Evolutionary conservation across 2,329 filamentous ascomycete species (phyloP).

Genomic region (Taxawa tesnikishii): DNA sequence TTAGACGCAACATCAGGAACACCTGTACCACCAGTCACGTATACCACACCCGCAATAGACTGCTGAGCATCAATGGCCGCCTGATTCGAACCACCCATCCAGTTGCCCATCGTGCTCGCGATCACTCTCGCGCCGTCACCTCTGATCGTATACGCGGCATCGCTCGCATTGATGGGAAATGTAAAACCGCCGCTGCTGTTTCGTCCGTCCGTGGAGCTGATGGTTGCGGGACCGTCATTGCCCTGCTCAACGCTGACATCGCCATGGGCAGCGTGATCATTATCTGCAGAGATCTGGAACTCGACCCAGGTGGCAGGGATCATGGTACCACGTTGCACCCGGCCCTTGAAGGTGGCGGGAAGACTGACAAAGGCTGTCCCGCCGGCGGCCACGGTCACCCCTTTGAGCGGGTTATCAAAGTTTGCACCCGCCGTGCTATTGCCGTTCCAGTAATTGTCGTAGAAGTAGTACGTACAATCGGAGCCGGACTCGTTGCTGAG

Average conservation of each 20-base stretch:
- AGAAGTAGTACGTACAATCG: slow-evolving; percentile 25
- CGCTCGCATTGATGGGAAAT: slow-evolving; percentile 21
- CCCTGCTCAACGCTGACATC: slow-evolving; percentile 26
- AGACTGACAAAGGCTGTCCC: slow-evolving; percentile 20
- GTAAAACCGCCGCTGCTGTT: no score
- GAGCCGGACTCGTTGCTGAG: slow-evolving; percentile 24
- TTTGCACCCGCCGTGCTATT: slow-evolving; percentile 26
- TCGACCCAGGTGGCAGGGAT: slow-evolving; percentile 28
- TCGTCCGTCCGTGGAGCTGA: slow-evolving; percentile 25
- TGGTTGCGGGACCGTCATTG: slow-evolving; percentile 26
- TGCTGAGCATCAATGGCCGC: no score
- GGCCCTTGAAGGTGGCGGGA: slow-evolving; percentile 19
- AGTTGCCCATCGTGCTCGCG: slow-evolving; percentile 25
- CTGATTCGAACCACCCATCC: slow-evolving; percentile 25
- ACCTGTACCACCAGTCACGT: no score
- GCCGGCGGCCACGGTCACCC: slow-evolving; percentile 20
- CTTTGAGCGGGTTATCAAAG: slow-evolving; percentile 26
- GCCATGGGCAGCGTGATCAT: slow-evolving; percentile 25
- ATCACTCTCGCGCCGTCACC: slow-evolving; percentile 21
- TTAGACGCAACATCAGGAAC: no score
- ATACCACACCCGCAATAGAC: no score
- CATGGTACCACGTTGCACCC: slow-evolving; percentile 26
- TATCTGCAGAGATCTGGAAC: slow-evolving; percentile 24
- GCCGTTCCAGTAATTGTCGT: slow-evolving; percentile 30
- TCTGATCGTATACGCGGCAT: slow-evolving; percentile 20